Conservation (phyloP, 306 rosid species). For the Acacia melanoxylon region DNA sequence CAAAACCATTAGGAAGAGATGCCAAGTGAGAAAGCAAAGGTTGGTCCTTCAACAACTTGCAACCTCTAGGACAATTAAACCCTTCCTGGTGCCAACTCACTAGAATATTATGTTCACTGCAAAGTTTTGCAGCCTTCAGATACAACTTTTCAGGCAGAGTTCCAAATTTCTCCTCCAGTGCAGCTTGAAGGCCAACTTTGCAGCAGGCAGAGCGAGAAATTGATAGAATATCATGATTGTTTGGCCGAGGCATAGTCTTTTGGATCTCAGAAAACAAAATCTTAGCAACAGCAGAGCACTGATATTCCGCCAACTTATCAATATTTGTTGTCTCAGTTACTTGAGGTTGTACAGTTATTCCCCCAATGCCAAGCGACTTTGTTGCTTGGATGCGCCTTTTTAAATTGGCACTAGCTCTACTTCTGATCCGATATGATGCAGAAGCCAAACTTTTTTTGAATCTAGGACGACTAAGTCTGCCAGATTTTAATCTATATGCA, state of each 20-base stretch:
- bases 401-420: slow-evolving; percentile 70
- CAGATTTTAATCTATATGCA: slow-evolving; percentile 84
- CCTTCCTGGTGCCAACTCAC: slow-evolving; percentile 79
- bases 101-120: slow-evolving; percentile 70
- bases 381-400: slow-evolving; percentile 76
- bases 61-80: slow-evolving; percentile 77
- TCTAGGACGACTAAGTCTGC: slow-evolving; percentile 90
- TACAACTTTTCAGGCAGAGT: slow-evolving; percentile 70
- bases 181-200: slow-evolving; percentile 64
- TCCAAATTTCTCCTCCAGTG: slow-evolving; percentile 76
- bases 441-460: slow-evolving; percentile 74
- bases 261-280: slow-evolving; percentile 86
- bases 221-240: slow-evolving; percentile 69
- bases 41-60: slow-evolving; percentile 57
- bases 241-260: slow-evolving; percentile 79
- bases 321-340: slow-evolving; percentile 54
- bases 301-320: slow-evolving; percentile 62
- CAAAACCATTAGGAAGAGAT: slow-evolving; percentile 51
- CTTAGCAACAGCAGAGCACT: slow-evolving; percentile 80
- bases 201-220: slow-evolving; percentile 83
- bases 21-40: slow-evolving; percentile 52
- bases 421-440: slow-evolving; percentile 79
- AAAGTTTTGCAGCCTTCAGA: slow-evolving; percentile 89
- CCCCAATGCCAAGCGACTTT: slow-evolving; percentile 57
- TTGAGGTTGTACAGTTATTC: slow-evolving; percentile 40